Evolutionary conservation across 805 yeast genomes (phyloP).

Genomic region (Phaffomyces antillensis): DNA sequence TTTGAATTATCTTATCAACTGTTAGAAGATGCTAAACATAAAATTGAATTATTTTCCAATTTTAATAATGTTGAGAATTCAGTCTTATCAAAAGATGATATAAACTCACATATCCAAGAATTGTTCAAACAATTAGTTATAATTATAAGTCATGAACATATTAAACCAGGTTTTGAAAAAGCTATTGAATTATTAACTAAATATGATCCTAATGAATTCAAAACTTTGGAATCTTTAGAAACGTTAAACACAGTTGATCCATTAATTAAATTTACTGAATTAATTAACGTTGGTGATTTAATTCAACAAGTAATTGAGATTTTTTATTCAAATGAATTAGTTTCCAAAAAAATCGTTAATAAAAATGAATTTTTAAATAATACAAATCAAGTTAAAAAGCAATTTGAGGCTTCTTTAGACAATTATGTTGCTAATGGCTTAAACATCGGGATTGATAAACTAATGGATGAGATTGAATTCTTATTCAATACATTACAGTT

Average conservation of each 20-base stretch:
- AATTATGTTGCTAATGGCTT: slow-evolving; percentile 89
- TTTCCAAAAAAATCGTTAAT: slow-evolving; percentile 46
- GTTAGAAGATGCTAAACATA: slow-evolving; percentile 58
- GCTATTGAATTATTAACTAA: slow-evolving; percentile 65
- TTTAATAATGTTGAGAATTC: slow-evolving; percentile 32
- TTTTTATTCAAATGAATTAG: slow-evolving; percentile 81
- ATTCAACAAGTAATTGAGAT: slow-evolving; percentile 89
- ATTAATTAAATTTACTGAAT: slow-evolving; percentile 75
- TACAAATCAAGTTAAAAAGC: slow-evolving; percentile 71
- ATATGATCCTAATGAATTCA: slow-evolving; percentile 53
- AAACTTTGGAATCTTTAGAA: slow-evolving; percentile 27
- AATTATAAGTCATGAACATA: slow-evolving; percentile 62
- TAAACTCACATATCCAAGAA: slow-evolving; percentile 40
- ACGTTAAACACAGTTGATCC: slow-evolving; percentile 57
- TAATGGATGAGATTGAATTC: slow-evolving; percentile 73
- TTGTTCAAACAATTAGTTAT: slow-evolving; percentile 62
- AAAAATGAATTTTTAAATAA: slow-evolving; percentile 75
- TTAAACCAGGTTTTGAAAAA: slow-evolving; percentile 76
- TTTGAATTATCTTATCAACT: slow-evolving; percentile 71
- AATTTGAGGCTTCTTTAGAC: slow-evolving; percentile 75
- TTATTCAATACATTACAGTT: slow-evolving; percentile 47
- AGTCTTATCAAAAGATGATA: slow-evolving; percentile 21
- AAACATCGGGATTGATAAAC: slow-evolving; percentile 84
- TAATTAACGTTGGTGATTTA: slow-evolving; percentile 87
- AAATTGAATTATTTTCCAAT: slow-evolving; percentile 51